Evolutionary conservation across 306 rosid genomes (phyloP).

Genomic region (Vigna nakashimae): DNA sequence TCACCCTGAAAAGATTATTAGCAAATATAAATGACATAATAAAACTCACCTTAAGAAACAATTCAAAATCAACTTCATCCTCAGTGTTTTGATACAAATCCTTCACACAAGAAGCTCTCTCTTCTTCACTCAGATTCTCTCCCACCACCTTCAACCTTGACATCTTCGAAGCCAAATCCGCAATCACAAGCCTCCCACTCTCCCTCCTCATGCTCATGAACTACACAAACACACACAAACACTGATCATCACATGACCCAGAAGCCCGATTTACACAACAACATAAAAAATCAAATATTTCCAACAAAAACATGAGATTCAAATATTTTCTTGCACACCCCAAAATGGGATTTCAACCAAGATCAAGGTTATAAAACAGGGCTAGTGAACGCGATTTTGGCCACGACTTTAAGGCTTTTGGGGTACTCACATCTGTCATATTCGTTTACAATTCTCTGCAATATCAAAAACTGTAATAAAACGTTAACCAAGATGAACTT

Average conservation of each 20-base stretch:
- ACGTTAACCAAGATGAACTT: conserved; percentile 25
- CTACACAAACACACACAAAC: conserved; percentile 47
- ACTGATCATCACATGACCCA: conserved; percentile 30
- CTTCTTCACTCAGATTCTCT: conserved; percentile 86
- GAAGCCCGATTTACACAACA: conserved; percentile 22
- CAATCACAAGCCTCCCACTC: conserved; percentile 70
- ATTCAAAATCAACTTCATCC: conserved; percentile 87
- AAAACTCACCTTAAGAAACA: conserved; percentile 79
- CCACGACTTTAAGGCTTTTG: background rate
- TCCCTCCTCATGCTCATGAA: conserved; percentile 91
- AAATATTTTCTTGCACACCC: background rate
- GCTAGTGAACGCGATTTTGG: background rate
- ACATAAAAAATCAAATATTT: conserved; percentile 33
- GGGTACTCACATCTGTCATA: background rate
- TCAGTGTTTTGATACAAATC: conserved; percentile 72
- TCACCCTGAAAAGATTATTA: conserved; percentile 16
- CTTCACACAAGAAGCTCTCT: conserved; percentile 79
- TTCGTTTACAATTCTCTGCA: background rate
- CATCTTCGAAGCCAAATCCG: conserved; percentile 90
- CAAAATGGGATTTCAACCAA: background rate
- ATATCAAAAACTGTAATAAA: background rate
- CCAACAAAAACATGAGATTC: background rate
- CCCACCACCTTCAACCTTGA: conserved; percentile 83
- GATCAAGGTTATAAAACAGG: background rate
- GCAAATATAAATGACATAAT: conserved; percentile 28